Base-by-base conservation (phyloP, 2,329 filamentous ascomycete species). In the Monilinia polystroma region DNA sequence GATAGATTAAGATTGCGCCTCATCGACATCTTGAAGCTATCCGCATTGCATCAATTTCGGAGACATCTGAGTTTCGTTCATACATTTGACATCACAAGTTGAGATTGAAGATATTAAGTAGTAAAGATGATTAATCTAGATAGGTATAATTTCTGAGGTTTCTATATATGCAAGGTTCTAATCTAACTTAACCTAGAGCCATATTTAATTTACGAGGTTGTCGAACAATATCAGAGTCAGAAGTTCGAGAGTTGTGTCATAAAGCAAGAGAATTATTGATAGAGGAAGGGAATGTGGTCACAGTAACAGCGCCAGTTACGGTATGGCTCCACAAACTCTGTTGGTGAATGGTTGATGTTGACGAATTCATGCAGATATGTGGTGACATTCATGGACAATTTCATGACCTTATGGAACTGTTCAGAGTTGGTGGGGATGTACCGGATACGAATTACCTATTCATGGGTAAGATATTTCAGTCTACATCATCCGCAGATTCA, bases 311-410 rank as follows among this genome's bases (percentile, higher is more conserved):
- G 69, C 94, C 94, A 29, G 94, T 98, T 68, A 98, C 94, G 78
- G 90, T 93, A 86, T 63, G 64, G 71, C 10, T 45, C 16, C 29
- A 26, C 54, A 11, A 16, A 8, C 55, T 29, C n/a, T 5, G 20
- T 29, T 18, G 29, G n/a, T 57, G 53, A 71, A 73, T 67, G 74
- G 49, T 43, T 16, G 35, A 63, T 53, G 51, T 66, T 66, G 64
- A 66, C 55, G 38, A 58, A 58, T 65, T 53, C 38, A 12, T 35
- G 63, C 67, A 91, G 87, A 96, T 97, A 85, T 97, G 94, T 76
- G 94, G 94, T 74, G 94, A 97, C 77, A 97, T 98, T 67, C 94
- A 98, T 76, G 93, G 93, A 72, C 93, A 97, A 78, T 97, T 97
- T 76, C 93, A 97, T 76, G 93, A 97, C 77, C 80, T 97, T 74